phyloP scores from a whole-genome alignment of 768 basidiomycete species.

The Trametes villosa region DNA sequence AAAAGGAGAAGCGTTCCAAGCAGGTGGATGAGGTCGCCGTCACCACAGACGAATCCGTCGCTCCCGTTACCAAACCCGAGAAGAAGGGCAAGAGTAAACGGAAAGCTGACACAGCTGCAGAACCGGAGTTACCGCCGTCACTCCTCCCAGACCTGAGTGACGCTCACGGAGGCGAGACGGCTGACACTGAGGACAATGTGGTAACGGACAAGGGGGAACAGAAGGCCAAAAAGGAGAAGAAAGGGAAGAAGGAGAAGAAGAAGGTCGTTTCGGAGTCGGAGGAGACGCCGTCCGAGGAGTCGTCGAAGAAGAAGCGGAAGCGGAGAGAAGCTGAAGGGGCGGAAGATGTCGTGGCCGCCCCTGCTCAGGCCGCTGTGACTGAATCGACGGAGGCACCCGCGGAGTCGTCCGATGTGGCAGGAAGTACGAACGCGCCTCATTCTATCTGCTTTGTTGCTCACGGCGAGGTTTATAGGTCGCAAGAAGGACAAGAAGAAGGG shows the following conservation, averaged over 20 bases:
- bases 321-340: background rate
- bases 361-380: background rate
- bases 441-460: background rate
- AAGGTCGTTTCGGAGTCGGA: background rate
- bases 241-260: slow-evolving; percentile 19
- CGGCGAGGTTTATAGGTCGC: background rate
- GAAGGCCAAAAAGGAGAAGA: slow-evolving; percentile 26
- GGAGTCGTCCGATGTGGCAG: background rate
- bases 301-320: background rate
- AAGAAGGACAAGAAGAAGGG: slow-evolving; percentile 8
- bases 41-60: background rate
- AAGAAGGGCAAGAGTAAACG: slow-evolving; percentile 13
- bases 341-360: background rate
- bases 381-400: background rate
- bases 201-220: background rate
- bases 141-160: background rate
- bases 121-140: no score
- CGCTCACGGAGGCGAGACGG: background rate
- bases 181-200: background rate
- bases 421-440: background rate
- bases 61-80: background rate
- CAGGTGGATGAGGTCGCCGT: background rate
- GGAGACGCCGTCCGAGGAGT: background rate
- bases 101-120: background rate
- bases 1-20: slow-evolving; percentile 24